phyloP scores from a whole-genome alignment of 2,329 filamentous ascomycete species.

The Aspergillus sojae region DNA sequence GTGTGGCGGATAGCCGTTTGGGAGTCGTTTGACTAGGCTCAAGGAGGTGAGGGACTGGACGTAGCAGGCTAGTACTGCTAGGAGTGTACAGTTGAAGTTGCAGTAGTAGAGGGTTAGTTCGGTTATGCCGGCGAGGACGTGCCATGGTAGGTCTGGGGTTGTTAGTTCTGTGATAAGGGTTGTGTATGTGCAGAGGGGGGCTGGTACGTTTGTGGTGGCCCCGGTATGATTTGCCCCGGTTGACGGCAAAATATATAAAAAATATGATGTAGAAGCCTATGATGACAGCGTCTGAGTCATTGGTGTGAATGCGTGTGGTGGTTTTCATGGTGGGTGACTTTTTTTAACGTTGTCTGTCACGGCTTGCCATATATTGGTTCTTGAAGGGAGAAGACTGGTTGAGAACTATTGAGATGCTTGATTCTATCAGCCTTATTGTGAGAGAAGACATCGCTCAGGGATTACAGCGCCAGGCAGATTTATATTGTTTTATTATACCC shows the following conservation, averaged over 20 bases:
- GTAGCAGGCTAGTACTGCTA: conserved; percentile 2
- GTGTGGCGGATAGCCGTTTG: conserved; percentile 9
- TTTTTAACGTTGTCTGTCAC: neutral
- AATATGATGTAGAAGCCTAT: neutral
- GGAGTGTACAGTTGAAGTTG: conserved; percentile 3
- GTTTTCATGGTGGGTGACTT: neutral
- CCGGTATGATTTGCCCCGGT: neutral
- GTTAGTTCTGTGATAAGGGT: neutral
- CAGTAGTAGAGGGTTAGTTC: conserved; percentile 6
- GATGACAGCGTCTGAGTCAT: neutral
- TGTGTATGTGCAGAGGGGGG: no score
- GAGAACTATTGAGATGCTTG: no score
- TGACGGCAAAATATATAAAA: neutral
- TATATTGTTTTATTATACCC: no score
- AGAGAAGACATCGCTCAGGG: no score
- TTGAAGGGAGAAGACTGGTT: no score
- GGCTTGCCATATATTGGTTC: no score
- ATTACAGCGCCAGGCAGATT: no score
- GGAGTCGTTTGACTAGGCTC: conserved; percentile 3
- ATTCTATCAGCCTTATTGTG: no score
- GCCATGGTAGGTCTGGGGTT: neutral
- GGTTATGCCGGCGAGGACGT: neutral
- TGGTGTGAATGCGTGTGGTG: neutral
- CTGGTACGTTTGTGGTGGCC: neutral
- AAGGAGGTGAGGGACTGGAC: conserved; percentile 5